Percentiles rank a stretch among this genome's conserved stretches.
These are phyloP conservation scores for Sicyos baderoa DNA, from an alignment of 306 rosid genomes.

Conservation along the genomic window DNA sequence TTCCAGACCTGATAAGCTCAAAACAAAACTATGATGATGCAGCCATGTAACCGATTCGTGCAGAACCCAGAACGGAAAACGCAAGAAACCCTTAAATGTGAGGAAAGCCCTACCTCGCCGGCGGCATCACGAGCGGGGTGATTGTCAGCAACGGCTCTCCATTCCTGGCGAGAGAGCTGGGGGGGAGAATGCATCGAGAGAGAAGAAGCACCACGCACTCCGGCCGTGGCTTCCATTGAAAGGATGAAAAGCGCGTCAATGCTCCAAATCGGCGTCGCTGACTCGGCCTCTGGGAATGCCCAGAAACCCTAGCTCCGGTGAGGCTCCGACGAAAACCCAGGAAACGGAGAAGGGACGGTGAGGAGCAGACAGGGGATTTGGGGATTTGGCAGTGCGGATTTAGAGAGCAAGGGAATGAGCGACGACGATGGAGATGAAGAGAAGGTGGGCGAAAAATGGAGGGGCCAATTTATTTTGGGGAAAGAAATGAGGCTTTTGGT, in stretches of 20 bases:
- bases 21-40: not conserved
- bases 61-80: conserved; percentile 21
- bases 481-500: not conserved
- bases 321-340: not conserved
- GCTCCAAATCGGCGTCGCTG: conserved; percentile 9
- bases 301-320: conserved; percentile 18
- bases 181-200: conserved; percentile 39
- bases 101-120: conserved; percentile 53
- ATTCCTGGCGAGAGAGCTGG: conserved; percentile 51
- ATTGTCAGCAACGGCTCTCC: conserved; percentile 81
- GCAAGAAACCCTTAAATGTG: conserved; percentile 19
- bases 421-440: not conserved
- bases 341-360: not conserved
- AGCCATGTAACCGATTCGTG: not conserved
- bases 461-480: conserved; percentile 2
- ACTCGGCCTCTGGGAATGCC: not conserved
- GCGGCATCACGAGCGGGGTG: conserved; percentile 53
- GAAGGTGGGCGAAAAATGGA: not conserved
- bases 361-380: not conserved
- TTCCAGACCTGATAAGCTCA: not conserved
- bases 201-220: conserved; percentile 53
- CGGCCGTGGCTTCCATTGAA: conserved; percentile 73
- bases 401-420: not conserved
- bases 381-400: conserved; percentile 8
- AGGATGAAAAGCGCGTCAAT: conserved; percentile 19